Evolutionary conservation across 2,329 filamentous ascomycete genomes (phyloP).

Genomic region (Diaporthe eres): DNA sequence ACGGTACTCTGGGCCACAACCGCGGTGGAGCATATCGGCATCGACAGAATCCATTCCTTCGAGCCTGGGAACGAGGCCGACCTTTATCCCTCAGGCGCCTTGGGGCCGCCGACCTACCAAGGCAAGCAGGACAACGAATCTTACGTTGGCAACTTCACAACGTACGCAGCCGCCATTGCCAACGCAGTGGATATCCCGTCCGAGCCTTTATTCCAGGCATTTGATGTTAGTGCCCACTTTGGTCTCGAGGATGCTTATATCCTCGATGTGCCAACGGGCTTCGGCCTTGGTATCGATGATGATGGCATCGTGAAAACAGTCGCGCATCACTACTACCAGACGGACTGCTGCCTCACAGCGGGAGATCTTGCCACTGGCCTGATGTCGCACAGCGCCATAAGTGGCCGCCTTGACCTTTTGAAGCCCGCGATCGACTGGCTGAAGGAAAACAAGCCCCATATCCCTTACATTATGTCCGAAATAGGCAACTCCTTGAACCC

Average conservation of each 20-base stretch:
- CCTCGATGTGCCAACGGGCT: constrained; percentile 50
- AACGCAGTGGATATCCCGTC: constrained; percentile 47
- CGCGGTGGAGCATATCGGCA: constrained; percentile 49
- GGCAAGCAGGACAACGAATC: constrained; percentile 51
- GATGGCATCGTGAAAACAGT: constrained; percentile 52
- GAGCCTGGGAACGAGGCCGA: constrained; percentile 55
- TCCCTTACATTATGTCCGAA: constrained; percentile 53
- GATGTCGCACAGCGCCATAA: constrained; percentile 40
- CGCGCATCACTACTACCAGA: constrained; percentile 56
- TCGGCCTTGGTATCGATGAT: constrained; percentile 52
- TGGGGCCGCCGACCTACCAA: constrained; percentile 53
- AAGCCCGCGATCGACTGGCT: constrained; percentile 51
- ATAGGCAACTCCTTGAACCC: constrained; percentile 53
- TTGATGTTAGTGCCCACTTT: constrained; percentile 51
- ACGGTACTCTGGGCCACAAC: constrained; percentile 51
- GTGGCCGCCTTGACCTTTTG: constrained; percentile 46
- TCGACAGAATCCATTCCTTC: constrained; percentile 53
- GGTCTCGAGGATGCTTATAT: constrained; percentile 46
- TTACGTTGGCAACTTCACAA: constrained; percentile 54
- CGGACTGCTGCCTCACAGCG: constrained; percentile 47
- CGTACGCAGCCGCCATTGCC: constrained; percentile 50
- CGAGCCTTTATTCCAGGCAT: constrained; percentile 53
- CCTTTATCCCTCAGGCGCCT: constrained; percentile 49
- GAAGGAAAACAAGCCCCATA: constrained; percentile 48
- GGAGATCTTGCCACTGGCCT: constrained; percentile 46